phyloP scores from a whole-genome alignment of 345 rosid species.

The Euphorbia lathyris region DNA sequence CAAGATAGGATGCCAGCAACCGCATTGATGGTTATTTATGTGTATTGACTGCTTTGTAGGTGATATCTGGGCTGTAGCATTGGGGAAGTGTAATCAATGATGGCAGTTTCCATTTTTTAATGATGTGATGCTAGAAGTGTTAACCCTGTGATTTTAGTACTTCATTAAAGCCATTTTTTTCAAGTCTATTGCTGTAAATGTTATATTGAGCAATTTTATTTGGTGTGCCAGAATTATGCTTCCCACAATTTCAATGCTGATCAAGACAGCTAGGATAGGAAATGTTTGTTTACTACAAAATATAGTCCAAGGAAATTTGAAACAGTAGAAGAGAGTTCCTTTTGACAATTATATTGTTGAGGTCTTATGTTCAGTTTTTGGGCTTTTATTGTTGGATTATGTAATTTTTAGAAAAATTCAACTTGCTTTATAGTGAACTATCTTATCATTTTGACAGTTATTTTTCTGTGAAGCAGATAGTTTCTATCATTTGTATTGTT shows the following conservation, averaged over 20 bases:
- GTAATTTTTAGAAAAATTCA: not conserved
- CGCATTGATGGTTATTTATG: not conserved
- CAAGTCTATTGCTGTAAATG: too few relatives aligned
- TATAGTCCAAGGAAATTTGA: not conserved
- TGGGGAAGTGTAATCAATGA: not conserved
- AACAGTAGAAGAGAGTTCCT: not conserved
- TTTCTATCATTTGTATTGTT: not conserved
- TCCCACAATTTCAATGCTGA: not conserved
- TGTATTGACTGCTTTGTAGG: not conserved
- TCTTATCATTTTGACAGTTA: not conserved
- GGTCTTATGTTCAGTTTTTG: not conserved
- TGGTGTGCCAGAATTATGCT: not conserved
- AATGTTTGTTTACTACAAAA: not conserved
- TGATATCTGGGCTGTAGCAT: not conserved
- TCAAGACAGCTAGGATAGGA: not conserved
- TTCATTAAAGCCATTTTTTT: too few relatives aligned
- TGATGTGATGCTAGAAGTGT: not conserved
- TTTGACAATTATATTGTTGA: not conserved
- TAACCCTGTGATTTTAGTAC: not conserved
- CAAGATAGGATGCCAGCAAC: not conserved
- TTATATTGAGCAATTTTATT: not conserved
- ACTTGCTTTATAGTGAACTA: not conserved
- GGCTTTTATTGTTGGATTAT: too few relatives aligned
- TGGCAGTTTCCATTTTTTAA: not conserved
- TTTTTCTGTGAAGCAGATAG: not conserved